Conservation (phyloP, 768 basidiomycete genomes). For the Russula griseocarnosa region DNA sequence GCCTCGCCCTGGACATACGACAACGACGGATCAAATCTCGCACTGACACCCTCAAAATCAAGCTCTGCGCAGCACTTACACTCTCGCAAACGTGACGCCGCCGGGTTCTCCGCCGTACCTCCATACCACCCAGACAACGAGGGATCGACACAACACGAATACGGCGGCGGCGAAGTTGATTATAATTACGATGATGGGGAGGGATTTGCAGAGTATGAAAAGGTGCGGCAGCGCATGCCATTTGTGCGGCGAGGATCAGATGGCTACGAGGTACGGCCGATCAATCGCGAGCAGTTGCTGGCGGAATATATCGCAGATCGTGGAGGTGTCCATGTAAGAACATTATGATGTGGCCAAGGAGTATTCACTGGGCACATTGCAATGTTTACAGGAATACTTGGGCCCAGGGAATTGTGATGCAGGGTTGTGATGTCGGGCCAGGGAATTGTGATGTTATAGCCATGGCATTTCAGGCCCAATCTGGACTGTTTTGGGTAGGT, state of each 20-base stretch:
- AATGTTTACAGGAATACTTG: too few relatives aligned
- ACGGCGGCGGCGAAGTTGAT: slow-evolving; percentile 25
- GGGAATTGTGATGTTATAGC: too few relatives aligned
- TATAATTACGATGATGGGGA: slow-evolving; percentile 29
- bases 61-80: slow-evolving; percentile 19
- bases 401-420: too few relatives aligned
- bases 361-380: too few relatives aligned
- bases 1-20: slow-evolving; percentile 84
- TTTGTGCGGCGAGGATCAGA: slow-evolving; percentile 70
- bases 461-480: too few relatives aligned
- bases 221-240: not conserved
- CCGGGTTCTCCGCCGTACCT: slow-evolving; percentile 49
- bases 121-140: slow-evolving; percentile 74
- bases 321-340: too few relatives aligned
- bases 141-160: slow-evolving; percentile 30
- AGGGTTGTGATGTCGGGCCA: too few relatives aligned
- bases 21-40: slow-evolving; percentile 71
- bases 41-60: slow-evolving; percentile 53
- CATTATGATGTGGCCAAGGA: too few relatives aligned
- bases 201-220: slow-evolving; percentile 25
- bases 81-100: slow-evolving; percentile 30
- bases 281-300: slow-evolving; percentile 63
- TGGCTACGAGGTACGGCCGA: slow-evolving; percentile 68
- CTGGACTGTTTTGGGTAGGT: too few relatives aligned
- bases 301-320: slow-evolving; percentile 51